Percentiles rank a stretch among this genome's conserved stretches.
Conservation (phyloP, 148 eudicot species). For the Camellia granthamiana region DNA sequence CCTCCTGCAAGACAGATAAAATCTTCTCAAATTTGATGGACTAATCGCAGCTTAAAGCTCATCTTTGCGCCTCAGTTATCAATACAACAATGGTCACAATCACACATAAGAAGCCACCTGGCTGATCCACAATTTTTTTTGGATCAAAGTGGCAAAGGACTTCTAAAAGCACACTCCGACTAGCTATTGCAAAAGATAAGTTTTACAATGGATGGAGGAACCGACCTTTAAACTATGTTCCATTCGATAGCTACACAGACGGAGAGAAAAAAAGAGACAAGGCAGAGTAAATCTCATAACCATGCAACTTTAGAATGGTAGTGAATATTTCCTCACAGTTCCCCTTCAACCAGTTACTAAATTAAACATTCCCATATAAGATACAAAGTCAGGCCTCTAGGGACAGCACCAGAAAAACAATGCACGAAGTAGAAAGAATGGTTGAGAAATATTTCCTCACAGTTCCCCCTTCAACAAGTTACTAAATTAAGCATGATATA, state of each 20-base stretch:
- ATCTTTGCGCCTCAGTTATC: background rate
- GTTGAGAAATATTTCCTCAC: too few relatives aligned
- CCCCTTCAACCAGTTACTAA: too few relatives aligned
- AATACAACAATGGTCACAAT: background rate
- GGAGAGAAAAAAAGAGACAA: background rate
- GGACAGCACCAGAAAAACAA: too few relatives aligned
- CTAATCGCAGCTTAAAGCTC: background rate
- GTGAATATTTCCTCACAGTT: background rate
- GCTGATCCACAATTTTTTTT: background rate
- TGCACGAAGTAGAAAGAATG: too few relatives aligned
- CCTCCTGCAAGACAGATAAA: conserved; percentile 53
- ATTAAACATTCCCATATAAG: too few relatives aligned
- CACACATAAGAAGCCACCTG: background rate
- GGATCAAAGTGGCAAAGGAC: background rate
- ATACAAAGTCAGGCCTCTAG: too few relatives aligned
- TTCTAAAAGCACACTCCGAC: background rate
- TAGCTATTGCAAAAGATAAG: background rate
- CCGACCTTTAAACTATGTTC: background rate
- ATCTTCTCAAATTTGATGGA: background rate
- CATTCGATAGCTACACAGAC: background rate
- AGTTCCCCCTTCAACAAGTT: too few relatives aligned
- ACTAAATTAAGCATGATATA: too few relatives aligned
- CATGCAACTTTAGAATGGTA: background rate
- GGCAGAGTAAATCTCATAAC: background rate
- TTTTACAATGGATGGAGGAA: background rate